These are phyloP conservation scores for Chlamydomonas schloesseri DNA, from an alignment of 139 green algal species.

Conservation along the genomic window DNA sequence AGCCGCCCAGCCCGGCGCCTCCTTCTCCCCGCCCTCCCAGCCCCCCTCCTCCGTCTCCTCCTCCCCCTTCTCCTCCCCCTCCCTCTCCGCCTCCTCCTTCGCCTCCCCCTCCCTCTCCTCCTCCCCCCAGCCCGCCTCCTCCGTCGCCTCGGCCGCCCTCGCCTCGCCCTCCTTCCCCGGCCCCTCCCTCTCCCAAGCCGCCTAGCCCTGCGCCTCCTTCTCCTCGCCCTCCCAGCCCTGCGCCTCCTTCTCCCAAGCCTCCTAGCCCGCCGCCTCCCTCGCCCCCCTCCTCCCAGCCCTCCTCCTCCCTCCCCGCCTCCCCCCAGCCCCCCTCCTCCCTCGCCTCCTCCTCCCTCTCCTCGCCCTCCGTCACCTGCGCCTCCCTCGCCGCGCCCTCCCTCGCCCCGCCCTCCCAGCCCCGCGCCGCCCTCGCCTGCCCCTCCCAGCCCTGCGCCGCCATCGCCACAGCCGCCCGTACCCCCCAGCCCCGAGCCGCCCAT, in stretches of 20 bases:
- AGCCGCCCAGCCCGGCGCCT: conserved; percentile 2
- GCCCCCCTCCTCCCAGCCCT: conserved; percentile 1
- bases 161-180: neutral
- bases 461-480: neutral
- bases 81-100: neutral
- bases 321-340: neutral
- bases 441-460: neutral
- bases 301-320: neutral
- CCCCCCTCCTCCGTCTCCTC: neutral
- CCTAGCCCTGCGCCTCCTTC: neutral
- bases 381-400: neutral
- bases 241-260: neutral
- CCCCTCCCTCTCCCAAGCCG: neutral
- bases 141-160: neutral
- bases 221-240: neutral
- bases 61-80: neutral
- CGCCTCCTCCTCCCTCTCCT: conserved; percentile 3
- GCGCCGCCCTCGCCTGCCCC: neutral
- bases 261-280: neutral
- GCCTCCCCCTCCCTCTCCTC: conserved; percentile 3
- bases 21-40: conserved; percentile 6
- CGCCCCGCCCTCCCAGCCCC: neutral
- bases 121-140: neutral
- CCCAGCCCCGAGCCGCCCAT: neutral
- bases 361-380: neutral